Base-by-base conservation (phyloP, 371 early-diverging fungal species). In the Circinella minor region DNA sequence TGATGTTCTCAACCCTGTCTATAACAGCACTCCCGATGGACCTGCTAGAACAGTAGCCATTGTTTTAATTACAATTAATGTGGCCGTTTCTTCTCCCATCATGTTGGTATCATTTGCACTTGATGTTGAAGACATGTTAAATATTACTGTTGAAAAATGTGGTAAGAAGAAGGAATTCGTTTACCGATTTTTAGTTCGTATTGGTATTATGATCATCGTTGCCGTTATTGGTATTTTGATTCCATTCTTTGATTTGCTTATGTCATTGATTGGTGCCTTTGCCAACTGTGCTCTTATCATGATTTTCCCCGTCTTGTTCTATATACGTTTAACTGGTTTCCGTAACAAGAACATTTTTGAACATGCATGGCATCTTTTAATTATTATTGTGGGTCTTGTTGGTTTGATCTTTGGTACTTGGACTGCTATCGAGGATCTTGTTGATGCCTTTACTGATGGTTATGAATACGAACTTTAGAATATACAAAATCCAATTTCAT, bases 201-300 rank as follows among this genome's bases (percentile, higher is more conserved):
- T 86, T 5, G 64, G 75, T 15, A 78, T 89, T 57, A 76, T 87
- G 70, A 71, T 79, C 17, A 49, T 86, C 39, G 73, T 90, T 62
- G 85, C 82, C 9, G 80, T 87, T 8, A 74, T 91, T 68, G 94
- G 94, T 1, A 76, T 92, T 67, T 76, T 86, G 63, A 82, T 96
- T 11, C 93, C 95, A 18, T 90, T 87, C 78, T 94, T 96, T 77
- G 89, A 88, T 59, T 87, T 90, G 71, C 82, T 94, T 61, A 92
- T 95, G 91, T 86, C 92, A 9, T 79, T 96, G 34, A 71, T 96
- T 43, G 96, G 96, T 46, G 91, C 95, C 3, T 75, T 95, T 55
- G 86, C 91, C 34, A 92, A 90, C 60, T 92, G 91, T 65, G 78
- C 89, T 74, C 81, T 93, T 43, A 91, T 94, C 72, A 94, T 95